Evolutionary conservation across 371 early-diverging fungal genomes (phyloP).

Genomic region (Apophysomyces sp.): DNA sequence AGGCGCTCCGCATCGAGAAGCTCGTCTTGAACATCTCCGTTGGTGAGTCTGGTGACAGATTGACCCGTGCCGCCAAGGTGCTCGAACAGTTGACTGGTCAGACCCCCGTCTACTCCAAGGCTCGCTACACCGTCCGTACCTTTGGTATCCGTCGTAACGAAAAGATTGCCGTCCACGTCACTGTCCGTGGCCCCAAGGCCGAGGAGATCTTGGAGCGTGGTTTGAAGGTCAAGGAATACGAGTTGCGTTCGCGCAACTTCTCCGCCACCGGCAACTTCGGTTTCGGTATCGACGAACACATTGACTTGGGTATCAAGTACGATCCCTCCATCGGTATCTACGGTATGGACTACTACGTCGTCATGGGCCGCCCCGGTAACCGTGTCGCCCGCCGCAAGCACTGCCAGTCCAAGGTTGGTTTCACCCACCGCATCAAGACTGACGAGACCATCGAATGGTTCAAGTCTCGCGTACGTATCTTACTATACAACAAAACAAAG

Average conservation of each 20-base stretch:
- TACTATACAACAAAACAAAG: too few species aligned
- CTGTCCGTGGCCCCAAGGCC: conserved; percentile 86
- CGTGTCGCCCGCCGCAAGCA: conserved; percentile 96
- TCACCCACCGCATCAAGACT: conserved; percentile 91
- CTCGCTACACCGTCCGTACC: conserved; percentile 98
- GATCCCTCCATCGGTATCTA: conserved; percentile 98
- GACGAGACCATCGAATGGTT: conserved; percentile 82
- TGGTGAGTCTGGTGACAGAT: conserved; percentile 98
- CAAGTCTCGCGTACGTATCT: conserved; percentile 65
- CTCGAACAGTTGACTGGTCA: conserved; percentile 99
- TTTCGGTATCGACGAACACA: conserved; percentile 99
- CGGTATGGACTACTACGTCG: conserved; percentile 97
- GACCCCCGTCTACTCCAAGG: conserved; percentile 98
- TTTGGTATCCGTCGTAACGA: conserved; percentile 99
- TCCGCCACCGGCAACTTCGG: conserved; percentile 98
- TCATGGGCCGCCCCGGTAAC: conserved; percentile 96
- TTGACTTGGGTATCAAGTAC: conserved; percentile 99
- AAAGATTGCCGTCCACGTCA: conserved; percentile 98
- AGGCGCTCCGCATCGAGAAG: conserved; percentile 97
- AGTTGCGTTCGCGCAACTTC: conserved; percentile 93
- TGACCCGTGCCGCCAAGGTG: conserved; percentile 99
- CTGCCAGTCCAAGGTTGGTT: conserved; percentile 83
- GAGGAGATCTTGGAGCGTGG: conserved; percentile 97
- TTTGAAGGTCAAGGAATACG: conserved; percentile 99
- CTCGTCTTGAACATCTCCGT: conserved; percentile 99